These are phyloP conservation scores for Penicillium sp. DNA, from an alignment of 2,329 filamentous ascomycete genomes.

Conservation along the genomic window DNA sequence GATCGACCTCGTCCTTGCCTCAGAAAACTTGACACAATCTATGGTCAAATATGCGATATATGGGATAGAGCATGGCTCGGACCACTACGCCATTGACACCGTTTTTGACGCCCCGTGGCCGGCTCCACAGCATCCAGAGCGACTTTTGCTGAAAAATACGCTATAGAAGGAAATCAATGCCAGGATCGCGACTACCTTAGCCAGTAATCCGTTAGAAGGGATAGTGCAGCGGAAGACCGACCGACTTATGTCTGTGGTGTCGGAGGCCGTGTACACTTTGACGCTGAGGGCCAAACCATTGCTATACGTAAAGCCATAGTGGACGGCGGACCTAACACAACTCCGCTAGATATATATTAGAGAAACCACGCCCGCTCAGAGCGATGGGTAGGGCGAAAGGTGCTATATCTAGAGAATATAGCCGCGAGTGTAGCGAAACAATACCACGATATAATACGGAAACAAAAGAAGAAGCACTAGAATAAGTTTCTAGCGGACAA, in stretches of 20 bases:
- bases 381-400: conserved; percentile 15
- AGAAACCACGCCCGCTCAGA: conserved; percentile 18
- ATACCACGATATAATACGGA: conserved; percentile 22
- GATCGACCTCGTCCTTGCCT: conserved; percentile 24
- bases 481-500: conserved; percentile 29
- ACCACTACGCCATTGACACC: conserved; percentile 37
- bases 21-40: conserved; percentile 16
- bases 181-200: conserved; percentile 14
- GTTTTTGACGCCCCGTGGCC: conserved; percentile 29
- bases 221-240: conserved; percentile 25
- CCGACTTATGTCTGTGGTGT: conserved; percentile 19
- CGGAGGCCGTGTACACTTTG: conserved; percentile 16
- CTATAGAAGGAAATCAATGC: conserved; percentile 27
- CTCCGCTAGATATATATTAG: conserved; percentile 21
- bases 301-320: conserved; percentile 27
- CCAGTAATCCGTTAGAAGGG: conserved; percentile 13
- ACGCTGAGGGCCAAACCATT: conserved; percentile 23
- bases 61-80: conserved; percentile 30
- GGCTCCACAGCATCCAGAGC: conserved; percentile 16
- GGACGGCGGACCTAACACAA: conserved; percentile 26
- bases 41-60: conserved; percentile 22
- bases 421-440: conserved; percentile 18
- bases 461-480: conserved; percentile 4
- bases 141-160: conserved; percentile 28
- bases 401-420: conserved; percentile 32